Base-by-base conservation (phyloP, 805 yeast genomes). In the Barnettozyma sucrosica region DNA sequence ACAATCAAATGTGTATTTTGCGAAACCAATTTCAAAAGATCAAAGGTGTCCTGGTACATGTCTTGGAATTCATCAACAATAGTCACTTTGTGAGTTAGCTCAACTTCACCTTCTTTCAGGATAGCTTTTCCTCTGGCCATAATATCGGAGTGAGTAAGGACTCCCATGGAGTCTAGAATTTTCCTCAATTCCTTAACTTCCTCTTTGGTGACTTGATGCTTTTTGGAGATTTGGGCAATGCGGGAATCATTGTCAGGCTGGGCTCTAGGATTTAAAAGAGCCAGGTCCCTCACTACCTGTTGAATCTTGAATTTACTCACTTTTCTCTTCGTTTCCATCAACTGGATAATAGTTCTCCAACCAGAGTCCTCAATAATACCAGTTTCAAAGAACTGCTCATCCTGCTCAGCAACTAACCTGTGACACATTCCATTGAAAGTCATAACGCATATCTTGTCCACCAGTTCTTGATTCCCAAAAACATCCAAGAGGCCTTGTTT, bases 1-100 rank as follows among this genome's bases (percentile, higher is more conserved):
- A 85, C 61, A 2, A 83, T 74, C 32, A 85, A 56, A 59, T 85
- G 89, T 45, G 76, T 72, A 2, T 56, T 54, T 7, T 49, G 49
- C 0, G 71, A 52, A 3, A 77, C 64, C 1, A 68, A 58, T 5
- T 62, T 57, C 4, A 82, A 64, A 2, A 84, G 59, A 18, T 70
- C 69, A 23, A 77, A 55, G 19, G 83, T 64, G 9, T 68, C 69
- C 0, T 75, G 74, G 51, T 80, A 77, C 59, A 84, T 70, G 62
- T 85, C 92, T 59, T 85, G 92, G 56, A 80, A 81, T 59, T 85
- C 92, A 64, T 85, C 92, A 11, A 85, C 80, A 1, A 85, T 62
- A 0, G 82, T 69, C 2, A 71, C 66, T 44, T 70, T 70, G 52
- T 63, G 66, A 4, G 57, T 51, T 2, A 50, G 34, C 7, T 55